Percentiles rank a stretch among this genome's conserved stretches.
Conservation (phyloP, 2,329 filamentous ascomycete species). For the Pestalotiopsis fici region DNA sequence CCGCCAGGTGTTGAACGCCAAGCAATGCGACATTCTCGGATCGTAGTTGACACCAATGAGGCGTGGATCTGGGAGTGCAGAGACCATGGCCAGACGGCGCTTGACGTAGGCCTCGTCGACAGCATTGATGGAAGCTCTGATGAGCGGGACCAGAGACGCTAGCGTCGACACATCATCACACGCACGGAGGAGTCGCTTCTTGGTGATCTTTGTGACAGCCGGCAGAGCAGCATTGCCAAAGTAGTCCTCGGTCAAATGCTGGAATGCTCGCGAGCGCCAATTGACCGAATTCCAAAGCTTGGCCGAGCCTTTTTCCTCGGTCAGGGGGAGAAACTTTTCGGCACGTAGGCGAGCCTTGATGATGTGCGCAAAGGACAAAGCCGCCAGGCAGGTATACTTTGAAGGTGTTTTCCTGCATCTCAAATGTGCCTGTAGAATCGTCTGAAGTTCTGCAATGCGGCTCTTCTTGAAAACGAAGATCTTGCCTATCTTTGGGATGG, state of each 20-base stretch:
- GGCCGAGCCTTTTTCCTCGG: slow-evolving; percentile 12
- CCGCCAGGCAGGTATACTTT: slow-evolving; percentile 40
- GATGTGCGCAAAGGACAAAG: slow-evolving; percentile 41
- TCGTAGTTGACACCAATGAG: slow-evolving; percentile 40
- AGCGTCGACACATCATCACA: slow-evolving; percentile 25
- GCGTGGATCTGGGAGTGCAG: slow-evolving; percentile 38
- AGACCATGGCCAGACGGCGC: slow-evolving; percentile 37
- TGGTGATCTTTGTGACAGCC: slow-evolving; percentile 29
- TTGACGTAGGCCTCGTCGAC: slow-evolving; percentile 43
- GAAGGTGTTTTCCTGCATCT: slow-evolving; percentile 27
- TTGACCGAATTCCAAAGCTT: slow-evolving; percentile 42
- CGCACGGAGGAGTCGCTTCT: slow-evolving; percentile 22
- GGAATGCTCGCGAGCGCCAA: slow-evolving; percentile 38
- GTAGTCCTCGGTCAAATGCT: slow-evolving; percentile 31
- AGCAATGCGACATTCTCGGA: slow-evolving; percentile 37
- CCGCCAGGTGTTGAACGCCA: slow-evolving; percentile 47
- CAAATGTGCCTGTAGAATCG: slow-evolving; percentile 19
- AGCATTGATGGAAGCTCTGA: slow-evolving; percentile 32
- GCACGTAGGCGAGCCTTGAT: slow-evolving; percentile 31
- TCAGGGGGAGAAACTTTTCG: slow-evolving; percentile 22
- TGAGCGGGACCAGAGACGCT: slow-evolving; percentile 25
- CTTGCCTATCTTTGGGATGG: slow-evolving; percentile 37
- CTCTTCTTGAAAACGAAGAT: slow-evolving; percentile 40
- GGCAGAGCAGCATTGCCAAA: slow-evolving; percentile 45
- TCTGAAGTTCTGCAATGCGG: slow-evolving; percentile 32